Evolutionary conservation across 164 flowering plant genomes (phyloP), one percentile per base, ranked within the genome.

Genomic region (Saururus chinensis): DNA sequence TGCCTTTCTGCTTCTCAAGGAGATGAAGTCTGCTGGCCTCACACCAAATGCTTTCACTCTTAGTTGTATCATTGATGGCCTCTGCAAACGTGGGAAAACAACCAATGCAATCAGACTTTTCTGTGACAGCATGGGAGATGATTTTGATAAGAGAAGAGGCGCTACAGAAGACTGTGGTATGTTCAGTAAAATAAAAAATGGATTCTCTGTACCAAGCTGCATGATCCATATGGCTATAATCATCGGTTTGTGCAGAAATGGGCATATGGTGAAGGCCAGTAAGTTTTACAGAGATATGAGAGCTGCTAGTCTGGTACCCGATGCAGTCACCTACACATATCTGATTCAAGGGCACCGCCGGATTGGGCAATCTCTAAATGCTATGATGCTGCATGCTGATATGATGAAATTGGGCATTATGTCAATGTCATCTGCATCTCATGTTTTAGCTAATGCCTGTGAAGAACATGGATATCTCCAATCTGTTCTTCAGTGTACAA

Each of bases 281-380:
- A 81, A 80, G 73, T 61, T 84, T 59, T 90, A 84, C 69, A 58
- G 76, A 51, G 89, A 82, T 24, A 83, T 90, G 93, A 77, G 85
- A 67, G 56, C 64, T 37, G 56, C 49, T 40, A 78, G 81, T 68
- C 25, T 86, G 62, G 66, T 57, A 61, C 83, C 84, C 1, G 87
- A 81, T 74, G 74, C 25, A 16, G 37, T 71, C 45, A 67, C 77
- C 53, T 88, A 80, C 63, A 35, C 56, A 11, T 24, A 63, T 57
- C 68, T 86, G 56, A 62, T 84, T 59, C 20, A 63, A 57, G 83
- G 81, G 10, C 86, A 80, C 57, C 67, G 73, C 40, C 73, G 58
- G 60, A 77, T 53, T 17, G 77, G 74, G 65, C 77, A 68, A 58
- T 57, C 74, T 57, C 16, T 60, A 56, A 70, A 74, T 70, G 81